These are phyloP conservation scores for Phragmites australis DNA, from an alignment of 176 grass and related monocot genomes.

Conservation along the genomic window DNA sequence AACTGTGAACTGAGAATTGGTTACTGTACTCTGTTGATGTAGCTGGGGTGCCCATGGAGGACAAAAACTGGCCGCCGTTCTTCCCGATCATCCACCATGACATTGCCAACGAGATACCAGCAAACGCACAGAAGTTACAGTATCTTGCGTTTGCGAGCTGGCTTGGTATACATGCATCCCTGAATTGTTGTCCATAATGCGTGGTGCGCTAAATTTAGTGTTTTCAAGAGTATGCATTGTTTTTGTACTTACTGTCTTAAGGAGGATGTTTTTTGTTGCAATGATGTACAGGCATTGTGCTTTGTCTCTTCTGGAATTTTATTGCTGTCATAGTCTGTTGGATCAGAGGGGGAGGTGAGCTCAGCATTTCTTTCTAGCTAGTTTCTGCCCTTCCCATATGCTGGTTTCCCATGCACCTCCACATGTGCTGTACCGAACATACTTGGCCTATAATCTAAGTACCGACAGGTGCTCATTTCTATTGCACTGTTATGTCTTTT, in stretches of 20 bases:
- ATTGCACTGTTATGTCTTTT: slow-evolving; percentile 6
- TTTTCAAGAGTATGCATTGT: background rate
- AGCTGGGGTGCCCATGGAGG: slow-evolving; percentile 72
- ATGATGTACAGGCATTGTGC: slow-evolving; percentile 73
- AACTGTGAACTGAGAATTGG: background rate
- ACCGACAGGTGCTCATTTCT: background rate
- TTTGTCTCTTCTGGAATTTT: slow-evolving; percentile 87
- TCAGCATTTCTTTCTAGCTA: slow-evolving; percentile 21
- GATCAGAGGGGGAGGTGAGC: slow-evolving; percentile 94
- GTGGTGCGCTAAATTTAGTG: background rate
- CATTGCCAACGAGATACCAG: slow-evolving; percentile 87
- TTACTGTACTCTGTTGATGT: background rate
- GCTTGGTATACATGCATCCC: slow-evolving; percentile 51
- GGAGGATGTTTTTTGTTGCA: background rate
- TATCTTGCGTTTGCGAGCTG: slow-evolving; percentile 89
- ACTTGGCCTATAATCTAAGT: slow-evolving; percentile 10
- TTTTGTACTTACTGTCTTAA: slow-evolving; percentile 11
- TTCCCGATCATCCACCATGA: slow-evolving; percentile 94
- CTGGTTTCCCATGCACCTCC: background rate
- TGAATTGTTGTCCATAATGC: background rate
- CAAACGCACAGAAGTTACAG: slow-evolving; percentile 78
- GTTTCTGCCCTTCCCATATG: background rate
- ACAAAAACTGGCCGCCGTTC: slow-evolving; percentile 88
- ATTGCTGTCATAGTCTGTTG: slow-evolving; percentile 86
- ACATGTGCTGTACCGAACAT: background rate